Evolutionary conservation across 169 alveolate genomes (phyloP), one percentile per base, ranked within the genome.

Genomic region (Amoebophrya sp.): DNA sequence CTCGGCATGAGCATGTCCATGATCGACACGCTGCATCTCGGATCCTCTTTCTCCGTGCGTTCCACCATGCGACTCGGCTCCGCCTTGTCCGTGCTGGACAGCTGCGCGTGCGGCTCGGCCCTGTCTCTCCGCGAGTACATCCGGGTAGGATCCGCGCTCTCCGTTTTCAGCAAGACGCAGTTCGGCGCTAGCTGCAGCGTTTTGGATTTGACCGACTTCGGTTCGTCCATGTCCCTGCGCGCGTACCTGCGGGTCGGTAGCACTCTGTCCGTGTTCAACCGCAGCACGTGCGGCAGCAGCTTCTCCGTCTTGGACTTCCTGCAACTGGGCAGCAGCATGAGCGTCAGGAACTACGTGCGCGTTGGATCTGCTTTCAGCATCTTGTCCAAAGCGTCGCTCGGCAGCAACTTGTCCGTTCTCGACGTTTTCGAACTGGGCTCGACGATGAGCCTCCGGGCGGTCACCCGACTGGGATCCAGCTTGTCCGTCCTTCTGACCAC

Each of bases 81-180:
- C 47, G 23, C 54, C 14, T n/a, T 39, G 12, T 88, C 90, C 47
- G 90, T 88, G 23, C 91, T 89, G 35, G 91, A 89, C 40, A n/a
- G 23, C 90, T 7, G 29, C 40, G 18, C 0, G 23, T 18, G 23
- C 40, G 40, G 90, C 90, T n/a, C 41, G 0, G 7, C 41, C 40
- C 66, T 89, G 54, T 89, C 91, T 14, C 23, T 89, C 54, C 77
- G 54, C 77, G n/a, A 39, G 25, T 38, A n/a, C 66, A n/a, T 40
- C 53, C 29, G 23, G 25, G 25, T 89, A 0, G 91, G 91, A 0
- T 40, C 77, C 23, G 0, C 91, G 14, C 91, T 89, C 66, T 89
- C 91, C n/a, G 1, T 41, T 23, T 32, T 7, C 77, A 40, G 77
- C 47, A 32, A 32, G n/a, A 3, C 77, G 66, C 77, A 40, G 32